These are phyloP conservation scores for Bacidia gigantensis DNA, from an alignment of 495 filamentous ascomycete genomes.

Conservation along the genomic window DNA sequence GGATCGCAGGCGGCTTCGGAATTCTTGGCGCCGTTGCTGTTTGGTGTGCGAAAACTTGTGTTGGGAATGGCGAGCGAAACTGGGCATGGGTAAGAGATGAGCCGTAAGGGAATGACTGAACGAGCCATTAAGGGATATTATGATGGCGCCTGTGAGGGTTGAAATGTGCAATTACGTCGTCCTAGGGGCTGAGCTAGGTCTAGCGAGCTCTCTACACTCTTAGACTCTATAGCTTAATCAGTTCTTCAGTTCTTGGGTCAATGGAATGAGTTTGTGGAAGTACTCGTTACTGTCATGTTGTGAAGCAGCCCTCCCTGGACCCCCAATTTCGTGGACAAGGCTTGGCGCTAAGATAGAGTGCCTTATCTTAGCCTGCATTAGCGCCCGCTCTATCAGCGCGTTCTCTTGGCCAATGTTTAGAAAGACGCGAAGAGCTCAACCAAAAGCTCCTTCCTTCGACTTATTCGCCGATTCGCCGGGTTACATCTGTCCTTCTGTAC, in stretches of 20 bases:
- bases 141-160: neutral
- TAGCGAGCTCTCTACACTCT: too few species aligned
- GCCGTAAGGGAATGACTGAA: too few species aligned
- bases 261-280: too few species aligned
- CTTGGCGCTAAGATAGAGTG: too few species aligned
- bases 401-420: neutral
- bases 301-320: too few species aligned
- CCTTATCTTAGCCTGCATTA: neutral
- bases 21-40: slow-evolving; percentile 60
- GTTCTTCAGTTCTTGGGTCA: too few species aligned
- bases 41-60: slow-evolving; percentile 40
- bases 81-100: neutral
- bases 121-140: too few species aligned
- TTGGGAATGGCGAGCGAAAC: neutral
- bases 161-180: too few species aligned
- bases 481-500: neutral
- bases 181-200: too few species aligned
- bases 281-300: too few species aligned
- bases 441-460: neutral
- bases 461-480: neutral
- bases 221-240: too few species aligned
- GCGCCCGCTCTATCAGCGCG: neutral
- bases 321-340: too few species aligned
- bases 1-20: slow-evolving; percentile 63
- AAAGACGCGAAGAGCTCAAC: neutral